Evolutionary conservation across 495 filamentous ascomycete species (phyloP).

Genomic region (Apiosordaria backusii): DNA sequence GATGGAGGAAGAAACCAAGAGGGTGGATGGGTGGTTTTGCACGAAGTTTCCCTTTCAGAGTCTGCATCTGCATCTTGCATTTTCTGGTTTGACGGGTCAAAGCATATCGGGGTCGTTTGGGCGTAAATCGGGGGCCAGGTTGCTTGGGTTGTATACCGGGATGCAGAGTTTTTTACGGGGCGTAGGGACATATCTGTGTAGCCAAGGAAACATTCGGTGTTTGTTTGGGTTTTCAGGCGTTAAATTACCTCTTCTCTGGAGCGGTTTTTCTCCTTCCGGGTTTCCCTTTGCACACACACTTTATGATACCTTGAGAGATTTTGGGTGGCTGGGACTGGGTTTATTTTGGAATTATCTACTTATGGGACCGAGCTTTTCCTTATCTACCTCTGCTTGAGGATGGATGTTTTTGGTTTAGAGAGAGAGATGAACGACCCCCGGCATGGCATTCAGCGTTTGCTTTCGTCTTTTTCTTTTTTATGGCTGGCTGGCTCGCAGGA

Average conservation of each 20-base stretch:
- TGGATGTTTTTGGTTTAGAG: neutral
- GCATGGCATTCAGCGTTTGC: constrained; percentile 1
- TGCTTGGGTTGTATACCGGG: constrained; percentile 12
- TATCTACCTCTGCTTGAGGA: neutral
- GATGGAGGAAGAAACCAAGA: neutral
- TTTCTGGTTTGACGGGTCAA: constrained; percentile 5
- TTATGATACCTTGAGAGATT: constrained; percentile 23
- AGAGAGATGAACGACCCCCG: neutral
- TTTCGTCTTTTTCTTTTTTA: neutral
- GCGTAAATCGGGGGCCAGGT: constrained; percentile 7
- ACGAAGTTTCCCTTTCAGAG: neutral
- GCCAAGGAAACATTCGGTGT: constrained; percentile 10
- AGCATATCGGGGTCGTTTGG: constrained; percentile 21
- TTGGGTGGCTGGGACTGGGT: neutral
- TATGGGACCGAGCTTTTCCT: neutral
- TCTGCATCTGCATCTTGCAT: constrained; percentile 10
- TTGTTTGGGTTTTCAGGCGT: constrained; percentile 3
- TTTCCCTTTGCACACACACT: neutral
- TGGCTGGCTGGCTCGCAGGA: neutral
- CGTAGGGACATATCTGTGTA: neutral
- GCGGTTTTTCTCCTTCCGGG: neutral
- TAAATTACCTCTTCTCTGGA: neutral
- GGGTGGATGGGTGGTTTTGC: neutral
- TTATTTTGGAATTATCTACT: neutral
- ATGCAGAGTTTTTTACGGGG: constrained; percentile 15